A percentile compares a stretch with the other conserved stretches of the same genome.
These are phyloP conservation scores for Phytophthora podocarpi DNA, from an alignment of 352 stramenopile genomes.

Conservation along the genomic window DNA sequence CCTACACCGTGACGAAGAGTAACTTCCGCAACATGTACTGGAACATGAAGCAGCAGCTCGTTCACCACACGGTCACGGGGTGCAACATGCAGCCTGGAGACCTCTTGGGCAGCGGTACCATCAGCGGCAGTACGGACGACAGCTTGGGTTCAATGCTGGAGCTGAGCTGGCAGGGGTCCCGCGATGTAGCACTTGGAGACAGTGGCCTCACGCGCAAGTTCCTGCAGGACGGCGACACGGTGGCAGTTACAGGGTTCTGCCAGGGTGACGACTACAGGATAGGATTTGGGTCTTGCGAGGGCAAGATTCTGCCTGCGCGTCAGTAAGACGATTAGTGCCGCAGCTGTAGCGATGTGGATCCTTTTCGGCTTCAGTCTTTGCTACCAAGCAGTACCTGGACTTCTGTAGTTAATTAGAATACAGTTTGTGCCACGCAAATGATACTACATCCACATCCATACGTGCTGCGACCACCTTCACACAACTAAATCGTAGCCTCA, in stretches of 20 bases:
- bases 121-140: constrained; percentile 89
- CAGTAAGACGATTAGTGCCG: constrained; percentile 35
- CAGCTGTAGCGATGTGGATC: background rate
- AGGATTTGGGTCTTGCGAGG: constrained; percentile 94
- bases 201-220: constrained; percentile 91
- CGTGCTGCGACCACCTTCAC: background rate
- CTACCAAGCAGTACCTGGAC: background rate
- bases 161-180: constrained; percentile 94
- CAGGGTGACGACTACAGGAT: constrained; percentile 92
- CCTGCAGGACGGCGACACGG: constrained; percentile 94
- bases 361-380: background rate
- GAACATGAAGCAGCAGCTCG: constrained; percentile 97
- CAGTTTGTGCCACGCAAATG: background rate
- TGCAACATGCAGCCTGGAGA: constrained; percentile 97
- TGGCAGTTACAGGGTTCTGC: constrained; percentile 94
- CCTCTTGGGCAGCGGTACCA: constrained; percentile 94
- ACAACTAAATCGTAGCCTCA: constrained; percentile 47
- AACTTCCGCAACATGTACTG: constrained; percentile 98
- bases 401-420: background rate
- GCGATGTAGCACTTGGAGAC: constrained; percentile 75
- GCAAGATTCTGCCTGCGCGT: constrained; percentile 90
- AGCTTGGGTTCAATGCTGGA: constrained; percentile 96
- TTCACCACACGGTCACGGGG: constrained; percentile 97
- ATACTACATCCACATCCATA: constrained; percentile 8
- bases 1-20: constrained; percentile 86